Conservation (phyloP, 345 rosid species). For the Camelina laxa region DNA sequence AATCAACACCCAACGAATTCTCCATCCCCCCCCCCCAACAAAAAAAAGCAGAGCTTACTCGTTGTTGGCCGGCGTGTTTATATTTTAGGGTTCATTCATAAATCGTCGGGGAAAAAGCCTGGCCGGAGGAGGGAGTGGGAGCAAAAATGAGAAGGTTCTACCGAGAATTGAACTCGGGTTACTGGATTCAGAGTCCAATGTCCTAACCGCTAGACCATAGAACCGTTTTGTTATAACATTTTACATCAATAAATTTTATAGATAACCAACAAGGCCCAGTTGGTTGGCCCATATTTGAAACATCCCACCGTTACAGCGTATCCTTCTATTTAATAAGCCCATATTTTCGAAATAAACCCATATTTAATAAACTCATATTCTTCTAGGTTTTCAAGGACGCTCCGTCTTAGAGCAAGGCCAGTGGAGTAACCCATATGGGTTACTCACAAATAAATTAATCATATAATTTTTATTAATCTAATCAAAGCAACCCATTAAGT, state of each 20-base stretch:
- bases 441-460: too few species aligned
- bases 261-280: not conserved
- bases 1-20: conserved; percentile 2
- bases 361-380: too few species aligned
- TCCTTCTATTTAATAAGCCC: too few species aligned
- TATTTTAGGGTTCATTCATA: conserved; percentile 34
- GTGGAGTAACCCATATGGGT: too few species aligned
- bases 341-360: too few species aligned
- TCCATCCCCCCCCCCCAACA: not conserved
- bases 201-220: conserved; percentile 72
- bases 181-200: conserved; percentile 97
- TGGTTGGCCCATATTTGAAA: not conserved
- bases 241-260: not conserved
- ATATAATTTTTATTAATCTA: too few species aligned
- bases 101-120: not conserved
- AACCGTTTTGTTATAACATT: not conserved
- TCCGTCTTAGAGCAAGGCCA: too few species aligned
- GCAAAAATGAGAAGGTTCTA: conserved; percentile 55
- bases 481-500: too few species aligned
- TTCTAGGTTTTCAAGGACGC: too few species aligned
- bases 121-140: not conserved
- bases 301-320: not conserved
- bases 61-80: not conserved
- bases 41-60: not conserved
- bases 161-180: conserved; percentile 99